Evolutionary conservation across 345 rosid species (phyloP), one percentile per base, ranked within the genome.

Genomic region (Acer campestre): DNA sequence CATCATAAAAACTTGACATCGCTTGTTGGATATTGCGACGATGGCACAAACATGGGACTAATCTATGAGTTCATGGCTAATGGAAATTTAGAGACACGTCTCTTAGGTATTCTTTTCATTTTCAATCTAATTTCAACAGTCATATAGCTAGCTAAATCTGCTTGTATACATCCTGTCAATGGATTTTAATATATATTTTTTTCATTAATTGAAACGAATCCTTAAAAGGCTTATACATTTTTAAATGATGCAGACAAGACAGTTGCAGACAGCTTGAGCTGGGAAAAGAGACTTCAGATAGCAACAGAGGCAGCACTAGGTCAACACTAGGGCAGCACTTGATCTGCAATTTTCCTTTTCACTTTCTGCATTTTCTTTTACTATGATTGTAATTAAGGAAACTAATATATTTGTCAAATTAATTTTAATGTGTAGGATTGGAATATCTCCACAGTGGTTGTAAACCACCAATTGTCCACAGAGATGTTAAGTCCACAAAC

Each of bases 401-500:
- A 35, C 38, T 35, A 35, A 35, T 35, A 35, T 35, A 2, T 25
- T 0, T 13, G 9, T 75, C 25, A 17, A 55, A 76, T 20, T 10
- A 75, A 44, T 35, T 35, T 35, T 31, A 31, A 31, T 25, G 3
- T 31, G 35, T 31, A 31, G 35, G 35, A 3, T 31, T 31, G 5
- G 35, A 31, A 31, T 31, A 31, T 31, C 38, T 35, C 38, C 38
- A 35, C 38, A 35, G 81, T 76, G 91, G 92, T 40, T 75, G 89
- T 80, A 87, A 61, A 68, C 95, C 95, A 18, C 81, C 89, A 0
- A 79, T 90, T 66, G 78, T 91, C 17, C 38, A 35, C 38, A 35
- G 38, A 35, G 38, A 35, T 35, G 38, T 4, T 35, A 35, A 35
- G 6, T 35, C 38, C 38, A 35, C 38, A 4, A 35, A 35, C 38